Evolutionary conservation across 306 rosid genomes (phyloP).

Genomic region (Lathyrus aphaca): DNA sequence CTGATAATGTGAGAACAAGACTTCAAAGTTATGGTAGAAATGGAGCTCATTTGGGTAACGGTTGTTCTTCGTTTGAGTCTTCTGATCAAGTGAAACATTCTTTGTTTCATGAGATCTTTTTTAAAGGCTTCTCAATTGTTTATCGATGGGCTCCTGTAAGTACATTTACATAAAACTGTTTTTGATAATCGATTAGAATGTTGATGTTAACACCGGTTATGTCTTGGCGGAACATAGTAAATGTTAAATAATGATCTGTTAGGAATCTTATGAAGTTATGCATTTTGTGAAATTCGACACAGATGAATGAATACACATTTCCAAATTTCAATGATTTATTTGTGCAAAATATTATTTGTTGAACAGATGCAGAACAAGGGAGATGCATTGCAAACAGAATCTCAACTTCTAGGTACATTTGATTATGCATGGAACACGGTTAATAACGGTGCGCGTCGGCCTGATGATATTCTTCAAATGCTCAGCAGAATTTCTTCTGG

Average conservation of each 20-base stretch:
- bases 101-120: conserved; percentile 65
- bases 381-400: conserved; percentile 63
- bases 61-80: conserved; percentile 14
- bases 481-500: conserved; percentile 55
- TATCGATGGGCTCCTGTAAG: conserved; percentile 94
- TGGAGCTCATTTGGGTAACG: conserved; percentile 72
- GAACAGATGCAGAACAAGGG: conserved; percentile 76
- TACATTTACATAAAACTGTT: conserved; percentile 1
- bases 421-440: conserved; percentile 87
- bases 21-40: conserved; percentile 73
- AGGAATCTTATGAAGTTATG: not conserved
- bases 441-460: conserved; percentile 62
- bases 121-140: conserved; percentile 61
- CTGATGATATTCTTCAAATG: conserved; percentile 63
- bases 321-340: not conserved
- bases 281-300: conserved; percentile 4
- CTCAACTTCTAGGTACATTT: conserved; percentile 65
- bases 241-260: too few species aligned
- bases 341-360: conserved; percentile 31
- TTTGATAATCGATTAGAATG: not conserved
- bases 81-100: conserved; percentile 49
- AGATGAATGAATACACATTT: not conserved
- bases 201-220: not conserved
- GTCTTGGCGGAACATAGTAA: not conserved
- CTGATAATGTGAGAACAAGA: conserved; percentile 70